Evolutionary conservation across 1,284 basidiomycete genomes (phyloP).

Genomic region (Tetrapyrgos nigripes): DNA sequence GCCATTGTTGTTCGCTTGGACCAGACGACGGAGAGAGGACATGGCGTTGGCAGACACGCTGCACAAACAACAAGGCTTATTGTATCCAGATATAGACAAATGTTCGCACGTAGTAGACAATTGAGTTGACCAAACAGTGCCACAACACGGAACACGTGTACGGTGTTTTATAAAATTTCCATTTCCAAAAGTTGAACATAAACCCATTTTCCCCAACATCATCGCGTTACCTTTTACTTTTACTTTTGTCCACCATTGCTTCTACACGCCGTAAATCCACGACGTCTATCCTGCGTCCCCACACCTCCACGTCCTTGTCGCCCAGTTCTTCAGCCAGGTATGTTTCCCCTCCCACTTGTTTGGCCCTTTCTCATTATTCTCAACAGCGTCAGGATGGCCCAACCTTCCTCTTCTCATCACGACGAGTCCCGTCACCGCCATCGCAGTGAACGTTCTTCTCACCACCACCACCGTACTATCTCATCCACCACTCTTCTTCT

Average conservation of each 20-base stretch:
- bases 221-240: constrained; percentile 20
- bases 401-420: constrained; percentile 82
- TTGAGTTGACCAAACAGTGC: too few relatives aligned
- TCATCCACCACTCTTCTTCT: constrained; percentile 87
- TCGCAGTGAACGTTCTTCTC: constrained; percentile 58
- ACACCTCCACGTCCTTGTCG: constrained; percentile 74
- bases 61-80: neutral
- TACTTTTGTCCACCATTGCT: constrained; percentile 25
- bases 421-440: constrained; percentile 54
- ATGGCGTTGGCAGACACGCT: too few relatives aligned
- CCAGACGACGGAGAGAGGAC: constrained; percentile 59
- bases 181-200: constrained; percentile 21
- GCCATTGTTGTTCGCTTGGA: constrained; percentile 54
- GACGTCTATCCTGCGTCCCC: constrained; percentile 69
- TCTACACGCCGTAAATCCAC: constrained; percentile 40
- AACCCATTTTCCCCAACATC: constrained; percentile 30
- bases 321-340: constrained; percentile 66
- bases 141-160: constrained; percentile 38
- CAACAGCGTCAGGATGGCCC: constrained; percentile 76
- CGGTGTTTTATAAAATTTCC: constrained; percentile 33
- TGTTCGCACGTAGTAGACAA: neutral
- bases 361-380: constrained; percentile 12
- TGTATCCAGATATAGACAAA: constrained; percentile 1
- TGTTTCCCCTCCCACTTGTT: constrained; percentile 9
- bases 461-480: constrained; percentile 82